Evolutionary conservation across 164 flowering plant species (phyloP), one percentile per base, ranked within the genome.

Genomic region (Liquidambar formosana): DNA sequence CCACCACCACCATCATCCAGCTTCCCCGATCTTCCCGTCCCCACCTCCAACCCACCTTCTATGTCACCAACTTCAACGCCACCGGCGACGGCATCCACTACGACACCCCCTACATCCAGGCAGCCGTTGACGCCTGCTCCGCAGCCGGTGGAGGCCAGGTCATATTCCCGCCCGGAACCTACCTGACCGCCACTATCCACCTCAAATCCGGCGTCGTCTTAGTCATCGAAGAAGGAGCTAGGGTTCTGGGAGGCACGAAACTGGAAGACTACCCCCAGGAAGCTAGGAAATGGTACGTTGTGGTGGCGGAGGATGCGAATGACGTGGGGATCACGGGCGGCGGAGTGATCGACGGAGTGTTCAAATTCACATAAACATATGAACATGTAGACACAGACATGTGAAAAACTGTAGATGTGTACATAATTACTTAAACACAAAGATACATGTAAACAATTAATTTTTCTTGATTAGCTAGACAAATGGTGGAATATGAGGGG

Each of bases 261-360:
- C 21, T 83, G 71, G 67, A 43, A 59, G 91, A 88, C 72, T 91
- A 89, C 62, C 97, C 95, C 28, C 10, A 13, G 71, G 88, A 86
- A 71, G 59, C 68, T 18, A 21, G 38, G 56, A 69, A 78, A 51
- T 91, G 97, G 98, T 93, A 89, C 75, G 92, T 88, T 66, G 80
- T 93, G 71, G 18, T 85, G 81, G 97, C 92, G 68, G 95, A 91
- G 83, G 75, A 82, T 49, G 92, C 80, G 56, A 76, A 64, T 66
- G 85, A 87, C 38, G 96, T 91, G 28, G 96, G 93, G 77, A 87
- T 91, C 68, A 88, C 84, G 9, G 98, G 97, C 13, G 89, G 85
- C 0, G 97, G 98, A 1, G 87, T 70, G 76, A 80, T 93, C 67
- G 83, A 93, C 70, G 98, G 98, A n/a, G n/a, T n/a, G n/a, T n/a